Percentiles rank a stretch among this genome's conserved stretches.
Conservation (phyloP, 257 asterid species). For the Solanum tarapatanum region DNA sequence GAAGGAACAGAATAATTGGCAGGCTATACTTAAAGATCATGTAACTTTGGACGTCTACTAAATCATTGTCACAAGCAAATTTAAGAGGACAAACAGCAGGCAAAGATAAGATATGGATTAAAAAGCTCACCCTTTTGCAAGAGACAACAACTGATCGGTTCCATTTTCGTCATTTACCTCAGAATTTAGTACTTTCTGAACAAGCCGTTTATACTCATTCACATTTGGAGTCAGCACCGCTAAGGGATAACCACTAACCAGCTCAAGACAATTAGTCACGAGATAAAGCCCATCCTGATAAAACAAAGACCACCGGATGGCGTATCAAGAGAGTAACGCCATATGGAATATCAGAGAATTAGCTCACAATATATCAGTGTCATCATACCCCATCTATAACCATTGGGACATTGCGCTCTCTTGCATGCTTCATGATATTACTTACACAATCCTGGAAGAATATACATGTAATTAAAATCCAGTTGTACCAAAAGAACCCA, state of each 20-base stretch:
- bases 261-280: slow-evolving; percentile 66
- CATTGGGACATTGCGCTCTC: slow-evolving; percentile 75
- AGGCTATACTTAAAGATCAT: not conserved
- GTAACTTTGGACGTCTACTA: not conserved
- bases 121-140: slow-evolving; percentile 55
- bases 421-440: slow-evolving; percentile 79
- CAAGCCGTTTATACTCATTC: slow-evolving; percentile 87
- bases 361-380: not conserved
- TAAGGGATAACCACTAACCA: slow-evolving; percentile 71
- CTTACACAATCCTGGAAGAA: slow-evolving; percentile 76
- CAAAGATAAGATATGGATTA: not conserved
- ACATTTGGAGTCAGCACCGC: slow-evolving; percentile 94
- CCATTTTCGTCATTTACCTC: slow-evolving; percentile 68
- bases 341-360: slow-evolving; percentile 2
- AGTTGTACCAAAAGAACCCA: slow-evolving; percentile 1
- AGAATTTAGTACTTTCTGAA: slow-evolving; percentile 57
- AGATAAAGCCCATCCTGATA: slow-evolving; percentile 92
- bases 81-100: not conserved
- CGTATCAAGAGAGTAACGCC: not conserved
- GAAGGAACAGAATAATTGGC: not conserved
- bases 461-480: not conserved
- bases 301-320: not conserved
- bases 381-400: slow-evolving; percentile 80
- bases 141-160: slow-evolving; percentile 59
- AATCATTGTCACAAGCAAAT: not conserved